Percentiles rank a stretch among this genome's conserved stretches.
Conservation (phyloP, 2,329 filamentous ascomycete genomes). For the Didymella pinodella region DNA sequence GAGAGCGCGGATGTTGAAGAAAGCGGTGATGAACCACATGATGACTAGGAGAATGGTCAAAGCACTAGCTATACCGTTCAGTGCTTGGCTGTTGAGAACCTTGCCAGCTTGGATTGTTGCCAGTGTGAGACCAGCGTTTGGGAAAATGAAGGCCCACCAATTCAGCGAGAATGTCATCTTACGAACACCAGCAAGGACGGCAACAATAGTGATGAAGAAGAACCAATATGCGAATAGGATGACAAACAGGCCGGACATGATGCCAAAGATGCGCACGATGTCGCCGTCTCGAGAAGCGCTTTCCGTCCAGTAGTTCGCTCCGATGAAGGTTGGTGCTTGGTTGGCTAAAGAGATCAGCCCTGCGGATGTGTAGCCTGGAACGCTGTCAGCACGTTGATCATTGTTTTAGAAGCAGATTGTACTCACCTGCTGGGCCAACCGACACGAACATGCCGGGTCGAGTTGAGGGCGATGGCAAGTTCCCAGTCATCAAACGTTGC, state of each 20-base stretch:
- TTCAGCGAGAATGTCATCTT: constrained; percentile 51
- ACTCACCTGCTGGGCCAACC: constrained; percentile 53
- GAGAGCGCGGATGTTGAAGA: constrained; percentile 61
- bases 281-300: constrained; percentile 45
- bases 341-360: constrained; percentile 58
- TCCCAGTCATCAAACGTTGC: constrained; percentile 70
- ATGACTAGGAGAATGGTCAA: constrained; percentile 64
- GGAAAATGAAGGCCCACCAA: constrained; percentile 71
- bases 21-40: constrained; percentile 64
- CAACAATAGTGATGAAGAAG: constrained; percentile 55
- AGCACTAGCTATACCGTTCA: constrained; percentile 63
- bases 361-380: constrained; percentile 46
- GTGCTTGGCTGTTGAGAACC: constrained; percentile 60
- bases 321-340: constrained; percentile 49
- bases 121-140: constrained; percentile 69
- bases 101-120: constrained; percentile 66
- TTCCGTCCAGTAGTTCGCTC: constrained; percentile 46
- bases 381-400: constrained; percentile 62
- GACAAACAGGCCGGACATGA: constrained; percentile 56
- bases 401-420: constrained; percentile 36
- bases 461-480: constrained; percentile 55
- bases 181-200: constrained; percentile 49
- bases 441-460: constrained; percentile 63
- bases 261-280: constrained; percentile 54
- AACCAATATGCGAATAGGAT: constrained; percentile 61